Percentiles rank a stretch among this genome's conserved stretches.
phyloP scores from a whole-genome alignment of 2,329 filamentous ascomycete species.

The Colletotrichum musae region DNA sequence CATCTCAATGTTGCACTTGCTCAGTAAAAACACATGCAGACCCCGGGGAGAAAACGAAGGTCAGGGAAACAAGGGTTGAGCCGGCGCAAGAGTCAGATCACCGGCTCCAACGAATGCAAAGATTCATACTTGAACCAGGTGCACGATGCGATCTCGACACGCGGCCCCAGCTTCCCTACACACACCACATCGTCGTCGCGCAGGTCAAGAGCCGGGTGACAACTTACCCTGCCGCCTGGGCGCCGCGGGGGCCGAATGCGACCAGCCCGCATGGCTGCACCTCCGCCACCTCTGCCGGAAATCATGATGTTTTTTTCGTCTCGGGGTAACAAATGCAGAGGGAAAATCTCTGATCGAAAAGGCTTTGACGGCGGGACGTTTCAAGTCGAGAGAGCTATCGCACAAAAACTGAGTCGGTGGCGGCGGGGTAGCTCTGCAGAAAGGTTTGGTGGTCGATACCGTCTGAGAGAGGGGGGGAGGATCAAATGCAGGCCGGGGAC shows the following conservation, averaged over 20 bases:
- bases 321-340: background rate
- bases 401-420: conserved; percentile 30
- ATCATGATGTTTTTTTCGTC: conserved; percentile 56
- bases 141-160: background rate
- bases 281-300: conserved; percentile 61
- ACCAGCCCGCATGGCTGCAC: conserved; percentile 52
- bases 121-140: background rate
- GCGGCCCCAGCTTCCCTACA: conserved; percentile 21
- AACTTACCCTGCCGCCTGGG: conserved; percentile 57
- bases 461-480: background rate
- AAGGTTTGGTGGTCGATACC: conserved; percentile 19
- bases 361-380: conserved; percentile 12
- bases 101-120: background rate
- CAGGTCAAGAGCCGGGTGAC: background rate
- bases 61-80: background rate
- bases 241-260: conserved; percentile 61
- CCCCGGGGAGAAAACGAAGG: background rate
- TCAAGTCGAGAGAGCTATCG: conserved; percentile 37
- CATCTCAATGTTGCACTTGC: no score
- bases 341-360: background rate
- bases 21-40: no score
- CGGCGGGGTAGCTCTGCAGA: conserved; percentile 39
- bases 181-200: background rate
- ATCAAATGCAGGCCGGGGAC: background rate
- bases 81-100: background rate